These are phyloP conservation scores for Prunus dulcis DNA, from an alignment of 306 rosid genomes.

Conservation along the genomic window DNA sequence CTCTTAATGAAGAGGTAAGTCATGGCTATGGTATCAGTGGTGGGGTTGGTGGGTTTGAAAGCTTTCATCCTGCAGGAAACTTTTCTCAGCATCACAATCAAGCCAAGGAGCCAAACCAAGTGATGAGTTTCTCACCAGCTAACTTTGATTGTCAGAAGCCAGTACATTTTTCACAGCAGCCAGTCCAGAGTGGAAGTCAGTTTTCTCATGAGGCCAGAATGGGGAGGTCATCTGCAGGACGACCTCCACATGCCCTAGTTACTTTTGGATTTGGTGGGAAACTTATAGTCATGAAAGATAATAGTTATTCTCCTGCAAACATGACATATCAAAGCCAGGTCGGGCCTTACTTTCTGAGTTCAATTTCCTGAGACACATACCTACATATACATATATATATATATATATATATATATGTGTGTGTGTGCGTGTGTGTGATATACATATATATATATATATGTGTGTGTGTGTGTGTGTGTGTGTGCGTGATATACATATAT, in stretches of 20 bases:
- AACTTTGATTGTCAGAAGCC: conserved; percentile 37
- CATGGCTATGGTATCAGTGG: conserved; percentile 32
- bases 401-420: too few relatives aligned
- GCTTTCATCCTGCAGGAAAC: conserved; percentile 30
- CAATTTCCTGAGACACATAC: conserved; percentile 10
- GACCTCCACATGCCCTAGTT: conserved; percentile 72
- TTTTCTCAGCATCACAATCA: conserved; percentile 42
- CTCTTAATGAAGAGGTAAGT: conserved; percentile 34
- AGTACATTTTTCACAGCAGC: conserved; percentile 37
- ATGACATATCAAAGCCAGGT: conserved; percentile 63
- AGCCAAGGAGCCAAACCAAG: conserved; percentile 34
- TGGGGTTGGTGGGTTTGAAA: conserved; percentile 36
- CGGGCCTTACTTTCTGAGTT: conserved; percentile 24
- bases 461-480: neutral
- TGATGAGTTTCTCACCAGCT: conserved; percentile 37
- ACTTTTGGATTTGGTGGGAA: conserved; percentile 87
- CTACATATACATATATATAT: too few relatives aligned
- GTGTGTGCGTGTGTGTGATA: neutral
- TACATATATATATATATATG: too few relatives aligned
- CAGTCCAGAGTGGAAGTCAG: conserved; percentile 41
- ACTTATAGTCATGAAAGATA: conserved; percentile 64
- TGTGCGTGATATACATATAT: too few relatives aligned
- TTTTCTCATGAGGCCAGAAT: conserved; percentile 40
- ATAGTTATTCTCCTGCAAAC: conserved; percentile 28
- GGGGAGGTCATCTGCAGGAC: conserved; percentile 67